These are phyloP conservation scores for Stephanodiscus minutulus DNA, from an alignment of 108 stramenopile genomes.

Conservation along the genomic window DNA sequence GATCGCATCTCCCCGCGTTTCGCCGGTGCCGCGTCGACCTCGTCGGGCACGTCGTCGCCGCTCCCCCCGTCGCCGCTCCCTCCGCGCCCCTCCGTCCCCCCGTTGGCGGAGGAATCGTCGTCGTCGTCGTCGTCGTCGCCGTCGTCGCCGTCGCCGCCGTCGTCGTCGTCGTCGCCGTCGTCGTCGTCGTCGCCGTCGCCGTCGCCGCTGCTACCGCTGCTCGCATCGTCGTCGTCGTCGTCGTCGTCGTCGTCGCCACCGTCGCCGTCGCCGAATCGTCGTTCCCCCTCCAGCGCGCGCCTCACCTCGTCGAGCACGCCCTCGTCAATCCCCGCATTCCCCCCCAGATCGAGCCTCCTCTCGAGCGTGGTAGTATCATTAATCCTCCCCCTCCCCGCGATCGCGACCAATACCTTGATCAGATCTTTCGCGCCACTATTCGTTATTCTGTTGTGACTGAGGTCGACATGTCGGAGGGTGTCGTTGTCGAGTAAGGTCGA, in stretches of 20 bases:
- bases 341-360: slow-evolving; percentile 26
- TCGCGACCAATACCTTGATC: slow-evolving; percentile 36
- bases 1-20: too few relatives aligned
- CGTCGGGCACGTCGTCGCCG: too few relatives aligned
- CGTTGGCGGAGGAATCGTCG: too few relatives aligned
- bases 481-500: slow-evolving; percentile 42
- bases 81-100: not conserved
- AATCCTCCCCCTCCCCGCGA: too few relatives aligned
- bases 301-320: slow-evolving; percentile 29
- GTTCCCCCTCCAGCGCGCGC: slow-evolving; percentile 12
- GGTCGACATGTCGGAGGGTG: slow-evolving; percentile 14
- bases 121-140: not conserved
- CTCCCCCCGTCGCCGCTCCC: too few relatives aligned
- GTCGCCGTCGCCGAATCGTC: not conserved
- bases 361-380: slow-evolving; percentile 40
- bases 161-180: slow-evolving; percentile 3
- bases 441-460: slow-evolving; percentile 27
- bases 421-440: slow-evolving; percentile 32
- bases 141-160: not conserved
- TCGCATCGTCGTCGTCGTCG: not conserved
- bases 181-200: not conserved
- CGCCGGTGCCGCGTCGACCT: too few relatives aligned
- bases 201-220: not conserved
- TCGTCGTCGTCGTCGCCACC: slow-evolving; percentile 8
- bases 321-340: slow-evolving; percentile 28